Percentiles rank a stretch among this genome's conserved stretches.
These are phyloP conservation scores for Sugiyamaella marilandica DNA, from an alignment of 805 yeast species.

Conservation along the genomic window DNA sequence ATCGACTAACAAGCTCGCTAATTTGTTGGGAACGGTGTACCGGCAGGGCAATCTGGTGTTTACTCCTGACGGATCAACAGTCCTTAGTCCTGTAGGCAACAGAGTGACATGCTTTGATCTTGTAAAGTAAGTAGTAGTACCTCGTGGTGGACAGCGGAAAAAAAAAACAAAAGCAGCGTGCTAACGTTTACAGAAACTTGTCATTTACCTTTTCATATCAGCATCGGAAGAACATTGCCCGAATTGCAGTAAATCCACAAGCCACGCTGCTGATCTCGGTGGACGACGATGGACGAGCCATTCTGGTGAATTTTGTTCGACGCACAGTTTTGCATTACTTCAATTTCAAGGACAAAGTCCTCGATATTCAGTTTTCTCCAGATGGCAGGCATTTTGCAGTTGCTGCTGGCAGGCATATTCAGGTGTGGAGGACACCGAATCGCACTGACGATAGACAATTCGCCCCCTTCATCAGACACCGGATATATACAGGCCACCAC, in stretches of 20 bases:
- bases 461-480: constrained; percentile 89
- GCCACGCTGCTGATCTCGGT: constrained; percentile 75
- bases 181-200: constrained; percentile 41
- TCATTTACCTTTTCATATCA: constrained; percentile 90
- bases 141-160: background rate
- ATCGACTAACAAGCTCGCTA: constrained; percentile 53
- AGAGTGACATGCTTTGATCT: constrained; percentile 86
- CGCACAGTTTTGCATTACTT: constrained; percentile 88
- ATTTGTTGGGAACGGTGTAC: constrained; percentile 90
- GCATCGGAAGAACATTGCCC: constrained; percentile 76
- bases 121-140: constrained; percentile 38
- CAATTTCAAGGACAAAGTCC: constrained; percentile 78
- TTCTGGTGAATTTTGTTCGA: constrained; percentile 76
- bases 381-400: constrained; percentile 85
- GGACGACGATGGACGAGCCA: constrained; percentile 90
- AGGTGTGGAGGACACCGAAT: constrained; percentile 91
- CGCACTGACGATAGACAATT: constrained; percentile 80
- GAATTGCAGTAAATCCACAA: constrained; percentile 79
- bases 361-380: constrained; percentile 76
- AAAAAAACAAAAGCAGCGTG: background rate
- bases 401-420: constrained; percentile 75
- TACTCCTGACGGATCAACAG: constrained; percentile 77
- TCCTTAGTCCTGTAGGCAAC: constrained; percentile 92
- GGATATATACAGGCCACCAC: constrained; percentile 90
- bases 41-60: constrained; percentile 85